Conservation (phyloP, 2,329 filamentous ascomycete genomes). For the Blumeria graminis region DNA sequence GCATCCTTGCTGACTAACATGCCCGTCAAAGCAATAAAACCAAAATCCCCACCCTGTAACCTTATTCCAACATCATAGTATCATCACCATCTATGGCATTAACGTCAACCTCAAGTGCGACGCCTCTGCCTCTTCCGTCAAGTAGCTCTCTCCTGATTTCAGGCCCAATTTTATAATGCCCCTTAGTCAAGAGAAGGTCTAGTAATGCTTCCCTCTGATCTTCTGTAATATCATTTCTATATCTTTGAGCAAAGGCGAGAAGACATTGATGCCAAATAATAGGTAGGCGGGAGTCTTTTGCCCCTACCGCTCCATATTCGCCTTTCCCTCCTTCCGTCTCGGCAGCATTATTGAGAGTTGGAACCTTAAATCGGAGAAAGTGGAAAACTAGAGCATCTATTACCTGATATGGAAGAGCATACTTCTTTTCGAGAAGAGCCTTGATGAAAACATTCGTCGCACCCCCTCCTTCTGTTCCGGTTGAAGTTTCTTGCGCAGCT, state of each 20-base stretch:
- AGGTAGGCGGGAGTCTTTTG: conserved; percentile 44
- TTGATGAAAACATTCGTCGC: conserved; percentile 92
- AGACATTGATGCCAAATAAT: conserved; percentile 94
- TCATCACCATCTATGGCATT: conserved; percentile 52
- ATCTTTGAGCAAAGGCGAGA: conserved; percentile 76
- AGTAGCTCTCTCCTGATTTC: conserved; percentile 77
- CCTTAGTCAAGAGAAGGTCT: conserved; percentile 62
- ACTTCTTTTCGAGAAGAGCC: conserved; percentile 84
- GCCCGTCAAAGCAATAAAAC: too few relatives aligned
- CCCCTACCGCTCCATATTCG: conserved; percentile 20
- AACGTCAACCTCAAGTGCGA: conserved; percentile 35
- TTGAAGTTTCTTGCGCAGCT: conserved; percentile 66
- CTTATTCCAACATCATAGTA: conserved; percentile 50
- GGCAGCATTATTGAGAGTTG: conserved; percentile 24
- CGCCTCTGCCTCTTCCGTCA: conserved; percentile 65
- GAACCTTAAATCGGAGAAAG: conserved; percentile 69
- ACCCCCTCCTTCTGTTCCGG: conserved; percentile 64
- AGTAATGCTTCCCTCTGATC: conserved; percentile 80
- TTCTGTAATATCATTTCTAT: conserved; percentile 88
- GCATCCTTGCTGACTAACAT: too few relatives aligned
- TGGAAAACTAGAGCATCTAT: conserved; percentile 91
- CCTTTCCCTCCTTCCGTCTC: conserved; percentile 28
- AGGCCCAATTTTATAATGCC: conserved; percentile 71
- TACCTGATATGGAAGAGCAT: conserved; percentile 83
- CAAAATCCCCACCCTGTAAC: background rate